These are phyloP conservation scores for Auriscalpium microsporum DNA, from an alignment of 768 basidiomycete genomes.

Conservation along the genomic window DNA sequence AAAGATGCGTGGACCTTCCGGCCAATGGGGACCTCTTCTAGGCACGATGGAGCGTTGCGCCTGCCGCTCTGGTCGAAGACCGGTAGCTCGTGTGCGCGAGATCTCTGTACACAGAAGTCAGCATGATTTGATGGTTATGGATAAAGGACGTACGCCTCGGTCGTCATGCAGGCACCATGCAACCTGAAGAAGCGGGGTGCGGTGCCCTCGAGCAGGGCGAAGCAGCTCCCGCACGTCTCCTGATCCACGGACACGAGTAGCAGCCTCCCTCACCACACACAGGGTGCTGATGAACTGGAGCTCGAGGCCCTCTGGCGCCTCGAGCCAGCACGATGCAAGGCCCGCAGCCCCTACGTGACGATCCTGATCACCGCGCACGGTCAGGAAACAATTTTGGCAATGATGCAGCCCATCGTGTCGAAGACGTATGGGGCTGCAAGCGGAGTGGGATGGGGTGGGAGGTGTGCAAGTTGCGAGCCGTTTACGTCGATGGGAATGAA, in stretches of 20 bases:
- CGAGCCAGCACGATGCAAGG: too few relatives aligned
- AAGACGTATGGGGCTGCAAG: background rate
- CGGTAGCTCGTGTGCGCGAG: background rate
- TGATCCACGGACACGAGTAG: background rate
- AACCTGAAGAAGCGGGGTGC: background rate
- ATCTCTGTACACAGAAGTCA: background rate
- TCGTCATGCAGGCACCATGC: background rate
- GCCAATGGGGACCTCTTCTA: background rate
- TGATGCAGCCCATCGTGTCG: background rate
- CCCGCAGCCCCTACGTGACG: too few relatives aligned
- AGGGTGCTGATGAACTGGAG: background rate
- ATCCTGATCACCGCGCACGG: background rate
- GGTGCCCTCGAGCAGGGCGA: background rate
- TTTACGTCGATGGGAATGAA: background rate
- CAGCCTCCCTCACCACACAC: background rate
- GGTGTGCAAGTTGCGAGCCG: background rate
- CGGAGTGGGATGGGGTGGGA: background rate
- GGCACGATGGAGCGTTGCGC: background rate
- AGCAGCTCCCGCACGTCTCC: background rate
- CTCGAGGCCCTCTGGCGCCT: background rate
- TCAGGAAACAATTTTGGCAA: background rate
- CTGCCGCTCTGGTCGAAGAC: background rate
- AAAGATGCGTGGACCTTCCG: background rate
- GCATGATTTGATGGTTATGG: background rate
- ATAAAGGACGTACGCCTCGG: background rate